These are phyloP conservation scores for Cryptosporidium ubiquitum DNA, from an alignment of 169 alveolate species.

Conservation along the genomic window DNA sequence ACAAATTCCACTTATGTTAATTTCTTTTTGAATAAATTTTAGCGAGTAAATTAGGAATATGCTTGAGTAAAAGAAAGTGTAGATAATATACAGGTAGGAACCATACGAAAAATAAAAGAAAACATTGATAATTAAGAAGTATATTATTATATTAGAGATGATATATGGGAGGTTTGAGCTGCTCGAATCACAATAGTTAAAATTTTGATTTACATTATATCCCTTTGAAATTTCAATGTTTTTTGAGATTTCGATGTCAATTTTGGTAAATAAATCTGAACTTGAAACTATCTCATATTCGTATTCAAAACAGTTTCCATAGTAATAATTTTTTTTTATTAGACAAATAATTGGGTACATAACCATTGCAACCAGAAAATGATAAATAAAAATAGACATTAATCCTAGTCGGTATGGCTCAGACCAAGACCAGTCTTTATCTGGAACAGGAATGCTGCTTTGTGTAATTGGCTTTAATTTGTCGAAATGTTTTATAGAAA, in stretches of 20 bases:
- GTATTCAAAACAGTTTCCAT: background rate
- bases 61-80: conserved; percentile 21
- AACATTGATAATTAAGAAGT: conserved; percentile 45
- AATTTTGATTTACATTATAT: background rate
- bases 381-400: conserved; percentile 2
- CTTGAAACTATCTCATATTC: conserved; percentile 2
- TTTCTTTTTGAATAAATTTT: conserved; percentile 27
- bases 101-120: conserved; percentile 43
- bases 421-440: conserved; percentile 13
- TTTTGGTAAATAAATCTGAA: background rate
- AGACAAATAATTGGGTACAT: conserved; percentile 46
- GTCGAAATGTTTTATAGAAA: conserved; percentile 8
- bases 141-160: conserved; percentile 29
- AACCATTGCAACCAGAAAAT: conserved; percentile 23
- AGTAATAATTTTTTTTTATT: background rate
- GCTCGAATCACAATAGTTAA: background rate
- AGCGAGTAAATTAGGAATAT: conserved; percentile 40
- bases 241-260: background rate
- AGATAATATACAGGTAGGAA: conserved; percentile 1
- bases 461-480: background rate
- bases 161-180: conserved; percentile 30
- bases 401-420: conserved; percentile 22
- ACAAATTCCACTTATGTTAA: conserved; percentile 5
- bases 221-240: background rate
- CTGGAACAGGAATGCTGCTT: background rate